Conservation (phyloP, 202 grass and related monocot genomes). For the Digitaria exilis region DNA sequence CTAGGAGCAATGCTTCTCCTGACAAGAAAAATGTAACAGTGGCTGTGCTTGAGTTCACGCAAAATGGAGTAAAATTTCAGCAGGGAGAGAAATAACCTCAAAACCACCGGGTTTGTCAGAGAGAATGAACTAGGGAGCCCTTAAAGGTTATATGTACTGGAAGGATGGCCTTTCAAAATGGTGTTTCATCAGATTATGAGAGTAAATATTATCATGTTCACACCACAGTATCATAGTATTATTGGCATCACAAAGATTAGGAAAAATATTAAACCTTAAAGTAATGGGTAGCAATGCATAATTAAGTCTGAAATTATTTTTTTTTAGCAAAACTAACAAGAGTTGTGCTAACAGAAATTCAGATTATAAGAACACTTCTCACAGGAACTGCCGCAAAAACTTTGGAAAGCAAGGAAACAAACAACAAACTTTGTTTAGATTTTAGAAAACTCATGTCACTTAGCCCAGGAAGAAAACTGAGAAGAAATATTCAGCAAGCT, state of each 20-base stretch:
- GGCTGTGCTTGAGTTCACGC: conserved; percentile 11
- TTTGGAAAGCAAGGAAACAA: conserved; percentile 2
- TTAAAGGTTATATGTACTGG: not conserved
- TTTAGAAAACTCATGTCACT: not conserved
- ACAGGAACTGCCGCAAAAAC: not conserved
- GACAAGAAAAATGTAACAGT: conserved; percentile 25
- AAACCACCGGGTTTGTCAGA: not conserved
- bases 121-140: not conserved
- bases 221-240: not conserved
- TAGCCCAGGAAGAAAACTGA: not conserved
- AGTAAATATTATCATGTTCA: not conserved
- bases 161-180: not conserved
- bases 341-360: not conserved
- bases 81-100: not conserved
- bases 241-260: not conserved
- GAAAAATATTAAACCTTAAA: not conserved
- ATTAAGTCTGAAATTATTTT: not conserved
- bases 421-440: not conserved
- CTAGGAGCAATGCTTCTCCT: conserved; percentile 35
- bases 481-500: not conserved
- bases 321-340: not conserved
- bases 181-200: conserved; percentile 1
- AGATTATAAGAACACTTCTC: not conserved
- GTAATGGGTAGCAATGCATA: not conserved
- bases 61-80: not conserved